Evolutionary conservation across 2,329 filamentous ascomycete genomes (phyloP).

Genomic region (Alternaria rosae): DNA sequence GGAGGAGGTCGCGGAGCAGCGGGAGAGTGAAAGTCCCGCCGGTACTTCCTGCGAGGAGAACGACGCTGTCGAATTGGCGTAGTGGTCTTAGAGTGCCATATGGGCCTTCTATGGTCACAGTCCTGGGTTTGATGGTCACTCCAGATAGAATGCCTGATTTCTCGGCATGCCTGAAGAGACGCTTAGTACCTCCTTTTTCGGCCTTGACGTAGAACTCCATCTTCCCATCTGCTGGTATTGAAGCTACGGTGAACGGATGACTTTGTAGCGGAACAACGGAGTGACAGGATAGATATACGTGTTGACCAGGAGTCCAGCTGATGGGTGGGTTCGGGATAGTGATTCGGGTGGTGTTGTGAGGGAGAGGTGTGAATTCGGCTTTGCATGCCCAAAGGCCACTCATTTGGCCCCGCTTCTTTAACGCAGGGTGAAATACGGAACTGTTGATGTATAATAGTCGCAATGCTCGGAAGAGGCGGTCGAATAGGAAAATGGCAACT

Average conservation of each 20-base stretch:
- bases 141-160: conserved; percentile 41
- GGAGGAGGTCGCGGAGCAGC: conserved; percentile 63
- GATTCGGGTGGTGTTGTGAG: conserved; percentile 64
- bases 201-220: conserved; percentile 66
- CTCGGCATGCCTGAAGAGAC: conserved; percentile 60
- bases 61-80: conserved; percentile 66
- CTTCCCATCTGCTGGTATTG: conserved; percentile 62
- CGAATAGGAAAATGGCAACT: conserved; percentile 68
- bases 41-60: conserved; percentile 67
- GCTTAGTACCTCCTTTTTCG: conserved; percentile 61
- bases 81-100: conserved; percentile 62
- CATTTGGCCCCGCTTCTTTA: conserved; percentile 34
- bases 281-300: conserved; percentile 68
- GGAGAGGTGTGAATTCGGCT: conserved; percentile 55
- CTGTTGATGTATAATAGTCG: conserved; percentile 51
- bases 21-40: conserved; percentile 67
- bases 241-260: conserved; percentile 71
- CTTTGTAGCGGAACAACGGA: conserved; percentile 65
- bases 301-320: conserved; percentile 68
- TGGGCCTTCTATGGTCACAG: conserved; percentile 62
- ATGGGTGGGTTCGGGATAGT: conserved; percentile 64
- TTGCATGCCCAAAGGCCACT: conserved; percentile 48
- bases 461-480: conserved; percentile 61
- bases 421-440: conserved; percentile 50
- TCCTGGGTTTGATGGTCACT: conserved; percentile 28